phyloP scores from a whole-genome alignment of 2,329 filamentous ascomycete genomes.

The Sclerotinia spermophila region DNA sequence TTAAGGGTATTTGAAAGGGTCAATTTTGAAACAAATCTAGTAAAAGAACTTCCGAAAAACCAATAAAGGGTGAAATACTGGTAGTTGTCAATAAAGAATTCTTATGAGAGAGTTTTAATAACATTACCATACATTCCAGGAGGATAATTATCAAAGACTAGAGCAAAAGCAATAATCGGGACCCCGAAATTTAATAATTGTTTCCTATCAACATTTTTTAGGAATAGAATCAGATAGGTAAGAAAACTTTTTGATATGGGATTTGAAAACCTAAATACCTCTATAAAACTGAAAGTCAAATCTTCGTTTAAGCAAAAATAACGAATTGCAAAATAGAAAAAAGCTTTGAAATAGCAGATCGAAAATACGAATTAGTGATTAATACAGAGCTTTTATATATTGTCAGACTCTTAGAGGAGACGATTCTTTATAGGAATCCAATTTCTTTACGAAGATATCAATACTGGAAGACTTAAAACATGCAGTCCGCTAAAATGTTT shows the following conservation, averaged over 20 bases:
- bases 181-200: conserved; percentile 21
- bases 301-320: background rate
- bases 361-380: background rate
- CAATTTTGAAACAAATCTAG: conserved; percentile 10
- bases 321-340: background rate
- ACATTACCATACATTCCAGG: conserved; percentile 18
- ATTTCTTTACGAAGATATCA: background rate
- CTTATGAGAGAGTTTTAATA: background rate
- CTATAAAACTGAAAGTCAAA: background rate
- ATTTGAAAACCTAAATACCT: background rate
- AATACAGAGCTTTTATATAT: background rate
- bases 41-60: conserved; percentile 22
- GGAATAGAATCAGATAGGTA: background rate
- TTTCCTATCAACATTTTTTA: conserved; percentile 5
- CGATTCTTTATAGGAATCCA: background rate
- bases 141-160: conserved; percentile 29
- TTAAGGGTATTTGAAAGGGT: conserved; percentile 10
- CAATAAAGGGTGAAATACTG: conserved; percentile 11
- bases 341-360: background rate
- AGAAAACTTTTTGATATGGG: background rate
- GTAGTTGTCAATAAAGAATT: background rate
- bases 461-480: background rate
- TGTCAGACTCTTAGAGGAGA: background rate
- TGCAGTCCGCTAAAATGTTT: background rate
- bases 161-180: conserved; percentile 24